Percentiles rank a stretch among this genome's conserved stretches.
Evolutionary conservation across 345 rosid species (phyloP).

Genomic region (Fremontodendron californicum): DNA sequence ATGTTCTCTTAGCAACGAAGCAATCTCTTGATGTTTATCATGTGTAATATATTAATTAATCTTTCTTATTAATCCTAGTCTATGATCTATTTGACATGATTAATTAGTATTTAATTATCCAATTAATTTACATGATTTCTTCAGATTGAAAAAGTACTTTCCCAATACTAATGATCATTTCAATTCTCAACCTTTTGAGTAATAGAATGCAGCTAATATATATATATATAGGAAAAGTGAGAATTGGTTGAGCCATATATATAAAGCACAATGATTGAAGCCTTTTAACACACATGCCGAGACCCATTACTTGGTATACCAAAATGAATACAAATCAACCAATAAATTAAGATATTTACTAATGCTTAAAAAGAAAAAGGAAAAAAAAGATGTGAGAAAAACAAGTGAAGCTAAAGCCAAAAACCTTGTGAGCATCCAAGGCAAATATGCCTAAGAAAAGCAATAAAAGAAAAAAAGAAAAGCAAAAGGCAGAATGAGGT

Average conservation of each 20-base stretch:
- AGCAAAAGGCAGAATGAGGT: slow-evolving; percentile 16
- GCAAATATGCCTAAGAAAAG: no score
- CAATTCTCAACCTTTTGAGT: not conserved
- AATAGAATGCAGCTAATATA: not conserved
- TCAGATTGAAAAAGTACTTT: not conserved
- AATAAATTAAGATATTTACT: not conserved
- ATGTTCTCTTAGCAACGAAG: slow-evolving; percentile 12
- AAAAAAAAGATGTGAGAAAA: not conserved
- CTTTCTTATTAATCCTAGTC: not conserved
- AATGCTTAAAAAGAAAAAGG: not conserved
- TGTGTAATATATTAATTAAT: not conserved
- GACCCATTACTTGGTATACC: not conserved
- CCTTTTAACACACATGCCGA: not conserved
- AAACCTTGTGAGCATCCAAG: slow-evolving; percentile 31
- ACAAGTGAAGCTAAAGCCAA: slow-evolving; percentile 11
- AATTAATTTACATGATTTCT: not conserved
- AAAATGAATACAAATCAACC: not conserved
- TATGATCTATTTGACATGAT: not conserved
- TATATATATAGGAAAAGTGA: not conserved
- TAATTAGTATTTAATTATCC: not conserved
- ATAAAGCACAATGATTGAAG: slow-evolving; percentile 2
- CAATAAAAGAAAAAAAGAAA: no score
- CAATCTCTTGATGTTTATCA: not conserved
- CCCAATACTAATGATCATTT: not conserved
- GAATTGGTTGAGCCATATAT: not conserved